These are phyloP conservation scores for Byssoonygena ceratinophila DNA, from an alignment of 2,329 filamentous ascomycete genomes.

Conservation along the genomic window DNA sequence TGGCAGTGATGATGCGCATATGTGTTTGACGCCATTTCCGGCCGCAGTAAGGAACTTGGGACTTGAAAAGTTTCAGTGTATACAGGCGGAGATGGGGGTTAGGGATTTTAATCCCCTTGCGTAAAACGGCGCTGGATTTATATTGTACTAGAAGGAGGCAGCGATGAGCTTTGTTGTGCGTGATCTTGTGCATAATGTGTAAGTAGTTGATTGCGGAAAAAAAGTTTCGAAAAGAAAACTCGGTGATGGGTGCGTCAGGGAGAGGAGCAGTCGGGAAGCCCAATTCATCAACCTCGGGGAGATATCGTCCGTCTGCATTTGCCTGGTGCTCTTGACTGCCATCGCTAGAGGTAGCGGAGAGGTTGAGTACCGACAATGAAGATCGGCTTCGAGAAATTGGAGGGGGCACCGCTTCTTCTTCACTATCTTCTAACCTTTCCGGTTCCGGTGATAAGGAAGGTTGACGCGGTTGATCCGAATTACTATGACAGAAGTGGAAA, in stretches of 20 bases:
- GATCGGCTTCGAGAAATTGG: conserved; percentile 57
- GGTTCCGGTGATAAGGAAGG: conserved; percentile 27
- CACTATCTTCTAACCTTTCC: conserved; percentile 29
- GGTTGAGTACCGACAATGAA: conserved; percentile 25
- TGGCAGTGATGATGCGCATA: conserved; percentile 96
- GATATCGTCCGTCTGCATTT: conserved; percentile 13
- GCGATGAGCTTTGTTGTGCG: conserved; percentile 87
- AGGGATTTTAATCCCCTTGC: conserved; percentile 82
- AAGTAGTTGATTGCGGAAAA: conserved; percentile 92
- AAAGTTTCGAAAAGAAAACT: conserved; percentile 88
- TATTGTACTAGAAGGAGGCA: conserved; percentile 90
- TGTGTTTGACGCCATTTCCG: conserved; percentile 97
- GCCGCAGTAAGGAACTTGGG: conserved; percentile 94
- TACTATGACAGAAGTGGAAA: conserved; percentile 75
- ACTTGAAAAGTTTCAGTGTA: conserved; percentile 96
- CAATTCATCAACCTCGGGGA: conserved; percentile 67
- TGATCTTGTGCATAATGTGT: conserved; percentile 93
- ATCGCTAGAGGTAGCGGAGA: conserved; percentile 22
- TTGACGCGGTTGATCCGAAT: conserved; percentile 50
- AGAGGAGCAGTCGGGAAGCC: conserved; percentile 64
- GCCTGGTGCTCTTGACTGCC: conserved; percentile 12
- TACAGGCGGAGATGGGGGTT: conserved; percentile 81
- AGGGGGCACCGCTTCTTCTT: conserved; percentile 70
- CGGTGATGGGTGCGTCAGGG: conserved; percentile 60
- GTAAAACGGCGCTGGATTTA: conserved; percentile 84